Evolutionary conservation across 73 alveolate species (phyloP).

Genomic region (Halteria grandinella): DNA sequence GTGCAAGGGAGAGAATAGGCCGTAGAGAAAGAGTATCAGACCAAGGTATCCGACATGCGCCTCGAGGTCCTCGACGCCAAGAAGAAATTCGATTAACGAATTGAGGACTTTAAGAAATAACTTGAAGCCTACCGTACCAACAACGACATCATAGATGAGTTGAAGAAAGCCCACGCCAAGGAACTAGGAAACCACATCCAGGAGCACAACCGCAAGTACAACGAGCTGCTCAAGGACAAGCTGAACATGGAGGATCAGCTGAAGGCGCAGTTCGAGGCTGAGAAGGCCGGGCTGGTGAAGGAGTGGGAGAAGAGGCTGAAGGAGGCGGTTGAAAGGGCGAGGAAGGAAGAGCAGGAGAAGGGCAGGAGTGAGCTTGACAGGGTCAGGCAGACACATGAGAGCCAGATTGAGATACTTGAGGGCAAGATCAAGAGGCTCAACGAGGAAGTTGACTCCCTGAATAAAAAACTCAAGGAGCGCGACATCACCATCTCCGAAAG

Average conservation of each 20-base stretch:
- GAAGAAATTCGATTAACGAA: conserved; percentile 64
- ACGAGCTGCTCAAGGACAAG: conserved; percentile 76
- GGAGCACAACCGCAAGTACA: conserved; percentile 80
- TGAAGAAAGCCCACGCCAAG: conserved; percentile 69
- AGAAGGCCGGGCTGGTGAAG: conserved; percentile 27
- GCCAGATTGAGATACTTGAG: conserved; percentile 38
- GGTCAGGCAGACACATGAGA: conserved; percentile 34
- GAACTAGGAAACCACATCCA: conserved; percentile 81
- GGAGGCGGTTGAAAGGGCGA: conserved; percentile 25
- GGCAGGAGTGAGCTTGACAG: conserved; percentile 32
- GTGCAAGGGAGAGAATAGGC: conserved; percentile 75
- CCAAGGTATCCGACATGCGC: conserved; percentile 54
- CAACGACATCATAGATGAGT: conserved; percentile 68
- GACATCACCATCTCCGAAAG: not conserved
- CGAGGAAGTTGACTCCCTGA: conserved; percentile 1
- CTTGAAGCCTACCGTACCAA: conserved; percentile 26
- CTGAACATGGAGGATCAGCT: conserved; percentile 78
- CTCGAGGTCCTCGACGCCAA: conserved; percentile 74
- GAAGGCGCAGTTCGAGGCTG: conserved; percentile 63
- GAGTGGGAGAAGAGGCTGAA: conserved; percentile 60
- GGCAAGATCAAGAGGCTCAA: conserved; percentile 41
- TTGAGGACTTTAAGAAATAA: conserved; percentile 55
- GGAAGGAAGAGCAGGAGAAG: conserved; percentile 58
- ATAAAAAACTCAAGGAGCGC: conserved; percentile 17
- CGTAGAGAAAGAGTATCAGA: conserved; percentile 66